phyloP scores from a whole-genome alignment of 2,329 filamentous ascomycete genomes.

The Cytospora mali region DNA sequence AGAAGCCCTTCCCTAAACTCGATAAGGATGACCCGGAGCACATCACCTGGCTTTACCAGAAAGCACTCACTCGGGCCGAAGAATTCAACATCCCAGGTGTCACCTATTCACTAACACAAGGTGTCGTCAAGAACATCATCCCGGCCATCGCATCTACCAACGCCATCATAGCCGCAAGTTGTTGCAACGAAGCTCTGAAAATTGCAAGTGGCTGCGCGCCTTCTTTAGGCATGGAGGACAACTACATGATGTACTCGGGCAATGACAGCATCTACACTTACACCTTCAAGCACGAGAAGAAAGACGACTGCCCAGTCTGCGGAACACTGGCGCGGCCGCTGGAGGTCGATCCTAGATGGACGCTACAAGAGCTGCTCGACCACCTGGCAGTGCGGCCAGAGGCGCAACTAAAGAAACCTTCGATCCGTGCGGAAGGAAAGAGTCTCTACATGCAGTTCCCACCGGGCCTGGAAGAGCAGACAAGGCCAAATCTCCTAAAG shows the following conservation, averaged over 20 bases:
- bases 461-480: slow-evolving; percentile 79
- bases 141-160: slow-evolving; percentile 98
- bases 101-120: slow-evolving; percentile 94
- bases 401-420: slow-evolving; percentile 91
- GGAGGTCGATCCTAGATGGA: slow-evolving; percentile 68
- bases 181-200: slow-evolving; percentile 97
- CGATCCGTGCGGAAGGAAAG: slow-evolving; percentile 75
- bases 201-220: slow-evolving; percentile 83
- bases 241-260: slow-evolving; percentile 99
- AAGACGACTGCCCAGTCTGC: slow-evolving; percentile 93
- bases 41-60: slow-evolving; percentile 93
- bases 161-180: slow-evolving; percentile 91
- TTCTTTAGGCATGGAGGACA: slow-evolving; percentile 74
- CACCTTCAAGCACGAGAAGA: slow-evolving; percentile 93
- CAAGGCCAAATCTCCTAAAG: slow-evolving; percentile 77
- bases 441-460: slow-evolving; percentile 90
- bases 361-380: slow-evolving; percentile 83
- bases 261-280: slow-evolving; percentile 96
- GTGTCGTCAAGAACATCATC: slow-evolving; percentile 99
- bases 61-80: slow-evolving; percentile 75
- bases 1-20: slow-evolving; percentile 79
- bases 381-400: slow-evolving; percentile 81
- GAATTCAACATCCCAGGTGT: slow-evolving; percentile 92
- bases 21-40: slow-evolving; percentile 97
- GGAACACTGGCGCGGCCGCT: slow-evolving; percentile 80